phyloP scores from a whole-genome alignment of 192 early-diverging fungal genomes.

The Coemansia sp. region DNA sequence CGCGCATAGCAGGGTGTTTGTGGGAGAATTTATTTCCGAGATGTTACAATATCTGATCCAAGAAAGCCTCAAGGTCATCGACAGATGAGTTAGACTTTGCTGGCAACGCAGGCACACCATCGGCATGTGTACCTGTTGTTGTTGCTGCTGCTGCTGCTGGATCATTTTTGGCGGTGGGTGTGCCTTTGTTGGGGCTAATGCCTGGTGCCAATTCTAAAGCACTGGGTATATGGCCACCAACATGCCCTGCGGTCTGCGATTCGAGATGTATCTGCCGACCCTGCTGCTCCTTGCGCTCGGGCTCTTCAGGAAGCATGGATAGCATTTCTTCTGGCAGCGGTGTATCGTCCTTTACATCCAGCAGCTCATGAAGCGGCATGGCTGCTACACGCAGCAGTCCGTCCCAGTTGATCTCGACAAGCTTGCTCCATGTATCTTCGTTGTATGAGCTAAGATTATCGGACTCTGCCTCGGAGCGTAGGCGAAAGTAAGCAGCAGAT shows the following conservation, averaged over 20 bases:
- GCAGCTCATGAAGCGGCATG: slow-evolving; percentile 16
- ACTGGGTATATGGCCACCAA: neutral
- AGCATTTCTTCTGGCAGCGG: slow-evolving; percentile 1
- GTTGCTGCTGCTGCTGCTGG: neutral
- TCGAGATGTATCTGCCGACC: neutral
- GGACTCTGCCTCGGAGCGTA: slow-evolving; percentile 24
- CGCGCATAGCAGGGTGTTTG: neutral
- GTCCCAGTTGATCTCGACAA: slow-evolving; percentile 24
- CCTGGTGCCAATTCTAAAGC: slow-evolving; percentile 21
- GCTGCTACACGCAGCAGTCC: slow-evolving; percentile 5
- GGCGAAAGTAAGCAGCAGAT: slow-evolving; percentile 36
- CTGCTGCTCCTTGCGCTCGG: neutral
- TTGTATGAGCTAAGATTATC: slow-evolving; percentile 10
- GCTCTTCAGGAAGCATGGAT: neutral
- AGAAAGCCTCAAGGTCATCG: slow-evolving; percentile 43
- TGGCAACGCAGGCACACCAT: neutral
- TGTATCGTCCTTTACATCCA: slow-evolving; percentile 9
- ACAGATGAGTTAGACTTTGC: slow-evolving; percentile 11
- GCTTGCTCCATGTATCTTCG: slow-evolving; percentile 17
- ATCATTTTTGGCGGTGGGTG: neutral
- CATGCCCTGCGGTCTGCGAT: neutral
- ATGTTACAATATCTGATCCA: slow-evolving; percentile 37
- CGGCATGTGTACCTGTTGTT: neutral
- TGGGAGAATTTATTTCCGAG: neutral
- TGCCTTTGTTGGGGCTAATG: neutral